Evolutionary conservation across 306 rosid genomes (phyloP).

Genomic region (Ochetophila trinervis): DNA sequence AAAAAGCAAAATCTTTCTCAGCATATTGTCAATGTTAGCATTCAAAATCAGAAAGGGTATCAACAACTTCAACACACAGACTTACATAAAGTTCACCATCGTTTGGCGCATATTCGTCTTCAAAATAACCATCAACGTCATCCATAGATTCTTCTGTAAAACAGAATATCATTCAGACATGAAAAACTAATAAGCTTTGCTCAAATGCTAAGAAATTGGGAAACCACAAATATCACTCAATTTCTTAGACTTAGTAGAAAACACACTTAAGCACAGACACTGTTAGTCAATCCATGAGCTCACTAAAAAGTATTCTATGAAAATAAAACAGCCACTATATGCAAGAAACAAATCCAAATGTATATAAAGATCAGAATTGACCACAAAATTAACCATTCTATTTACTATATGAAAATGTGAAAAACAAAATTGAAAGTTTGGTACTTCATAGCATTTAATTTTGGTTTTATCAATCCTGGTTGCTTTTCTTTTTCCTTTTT

Average conservation of each 20-base stretch:
- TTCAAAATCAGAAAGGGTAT: not conserved
- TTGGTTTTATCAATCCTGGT: too few relatives aligned
- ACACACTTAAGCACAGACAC: not conserved
- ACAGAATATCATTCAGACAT: conserved; percentile 22
- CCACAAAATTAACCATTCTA: too few relatives aligned
- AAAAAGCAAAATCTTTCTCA: conserved; percentile 2
- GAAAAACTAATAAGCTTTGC: not conserved
- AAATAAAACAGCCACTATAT: not conserved
- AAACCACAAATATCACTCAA: not conserved
- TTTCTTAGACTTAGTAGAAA: not conserved
- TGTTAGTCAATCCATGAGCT: not conserved
- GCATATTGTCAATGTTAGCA: not conserved
- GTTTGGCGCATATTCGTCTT: conserved; percentile 31
- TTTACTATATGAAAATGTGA: too few relatives aligned
- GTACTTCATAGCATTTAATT: too few relatives aligned
- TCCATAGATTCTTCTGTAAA: conserved; percentile 37
- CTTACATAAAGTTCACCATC: conserved; percentile 61
- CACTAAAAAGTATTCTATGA: not conserved
- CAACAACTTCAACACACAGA: conserved; percentile 17
- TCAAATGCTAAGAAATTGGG: not conserved
- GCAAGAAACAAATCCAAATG: too few relatives aligned
- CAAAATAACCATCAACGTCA: conserved; percentile 42
- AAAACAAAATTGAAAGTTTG: too few relatives aligned
- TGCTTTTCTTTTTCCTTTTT: too few relatives aligned
- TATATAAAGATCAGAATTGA: too few relatives aligned